phyloP scores from a whole-genome alignment of 306 rosid genomes.

The Quercus wislizeni region DNA sequence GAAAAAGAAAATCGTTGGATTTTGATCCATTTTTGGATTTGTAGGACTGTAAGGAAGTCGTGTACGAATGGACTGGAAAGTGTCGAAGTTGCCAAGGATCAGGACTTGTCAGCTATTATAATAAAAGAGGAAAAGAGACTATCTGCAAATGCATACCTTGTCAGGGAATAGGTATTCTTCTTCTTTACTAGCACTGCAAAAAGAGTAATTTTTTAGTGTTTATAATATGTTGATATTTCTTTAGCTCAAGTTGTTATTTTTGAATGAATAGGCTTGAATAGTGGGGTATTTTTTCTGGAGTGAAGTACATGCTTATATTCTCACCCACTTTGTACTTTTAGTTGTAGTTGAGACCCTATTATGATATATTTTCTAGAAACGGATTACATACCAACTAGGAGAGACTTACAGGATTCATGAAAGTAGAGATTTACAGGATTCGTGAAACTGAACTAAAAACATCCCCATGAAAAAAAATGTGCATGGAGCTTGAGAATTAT shows the following conservation, averaged over 20 bases:
- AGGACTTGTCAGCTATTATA: conserved; percentile 72
- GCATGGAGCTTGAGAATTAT: not conserved
- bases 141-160: conserved; percentile 96
- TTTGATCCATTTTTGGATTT: conserved; percentile 9
- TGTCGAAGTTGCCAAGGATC: conserved; percentile 97
- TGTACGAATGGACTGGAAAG: conserved; percentile 96
- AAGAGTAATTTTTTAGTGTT: not conserved
- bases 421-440: not conserved
- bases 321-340: not conserved
- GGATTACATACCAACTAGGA: not conserved
- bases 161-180: conserved; percentile 82
- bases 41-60: conserved; percentile 95
- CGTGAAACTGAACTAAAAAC: not conserved
- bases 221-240: not conserved
- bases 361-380: not conserved
- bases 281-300: not conserved
- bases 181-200: conserved; percentile 7
- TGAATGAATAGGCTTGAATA: not conserved
- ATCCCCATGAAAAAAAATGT: not conserved
- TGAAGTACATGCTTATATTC: not conserved
- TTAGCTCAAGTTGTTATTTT: not conserved
- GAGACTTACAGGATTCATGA: not conserved
- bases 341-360: not conserved
- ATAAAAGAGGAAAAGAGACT: conserved; percentile 66
- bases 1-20: not conserved